phyloP scores from a whole-genome alignment of 441 rosid species.

The Mallotus repandus region DNA sequence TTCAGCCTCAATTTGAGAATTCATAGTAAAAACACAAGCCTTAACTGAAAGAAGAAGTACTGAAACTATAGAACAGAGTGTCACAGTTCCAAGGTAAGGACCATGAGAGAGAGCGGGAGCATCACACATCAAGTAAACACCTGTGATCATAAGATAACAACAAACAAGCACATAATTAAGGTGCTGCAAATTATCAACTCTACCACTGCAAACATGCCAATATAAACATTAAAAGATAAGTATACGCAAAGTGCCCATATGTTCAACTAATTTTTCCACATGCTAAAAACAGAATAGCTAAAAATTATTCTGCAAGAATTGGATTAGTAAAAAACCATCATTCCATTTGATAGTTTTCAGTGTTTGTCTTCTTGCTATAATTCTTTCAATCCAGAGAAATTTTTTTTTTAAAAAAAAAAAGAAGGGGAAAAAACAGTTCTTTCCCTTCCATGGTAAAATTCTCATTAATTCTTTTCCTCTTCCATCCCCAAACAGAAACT shows the following conservation, averaged over 20 bases:
- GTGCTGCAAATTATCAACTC: too few species aligned
- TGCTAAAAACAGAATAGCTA: background rate
- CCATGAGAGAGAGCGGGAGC: constrained; percentile 75
- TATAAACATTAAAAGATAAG: constrained; percentile 2
- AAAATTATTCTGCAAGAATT: background rate
- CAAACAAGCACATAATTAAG: background rate
- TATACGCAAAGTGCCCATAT: background rate
- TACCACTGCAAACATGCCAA: background rate
- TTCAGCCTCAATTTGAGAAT: constrained; percentile 63
- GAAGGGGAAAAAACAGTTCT: too few species aligned
- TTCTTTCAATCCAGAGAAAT: too few species aligned
- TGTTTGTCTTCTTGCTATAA: background rate
- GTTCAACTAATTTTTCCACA: background rate
- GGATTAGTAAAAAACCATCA: background rate
- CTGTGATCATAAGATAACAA: constrained; percentile 35
- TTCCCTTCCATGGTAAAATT: too few species aligned
- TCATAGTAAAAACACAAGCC: constrained; percentile 69
- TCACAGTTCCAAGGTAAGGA: constrained; percentile 77
- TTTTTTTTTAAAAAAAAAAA: too few species aligned
- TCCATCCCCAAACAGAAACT: too few species aligned
- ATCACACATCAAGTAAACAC: constrained; percentile 71
- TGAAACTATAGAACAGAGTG: constrained; percentile 62
- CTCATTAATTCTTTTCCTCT: too few species aligned
- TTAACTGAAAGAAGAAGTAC: constrained; percentile 70
- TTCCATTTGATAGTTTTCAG: background rate